Evolutionary conservation across 2,329 filamentous ascomycete genomes (phyloP).

Genomic region (Penicillium sp.): DNA sequence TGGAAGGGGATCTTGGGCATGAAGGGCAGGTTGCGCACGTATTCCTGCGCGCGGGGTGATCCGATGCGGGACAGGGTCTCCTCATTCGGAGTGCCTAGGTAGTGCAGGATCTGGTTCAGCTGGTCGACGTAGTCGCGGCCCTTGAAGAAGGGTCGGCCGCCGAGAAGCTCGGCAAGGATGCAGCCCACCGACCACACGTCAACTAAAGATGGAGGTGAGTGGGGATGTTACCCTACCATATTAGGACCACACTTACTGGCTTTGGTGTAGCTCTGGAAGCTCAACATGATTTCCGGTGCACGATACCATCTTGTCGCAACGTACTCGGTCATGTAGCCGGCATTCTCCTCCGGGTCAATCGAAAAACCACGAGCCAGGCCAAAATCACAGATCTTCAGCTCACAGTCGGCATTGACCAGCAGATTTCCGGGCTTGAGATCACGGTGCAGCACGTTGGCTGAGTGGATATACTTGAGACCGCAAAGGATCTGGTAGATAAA

Average conservation of each 20-base stretch:
- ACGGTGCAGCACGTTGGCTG: constrained; percentile 93
- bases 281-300: constrained; percentile 98
- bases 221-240: not conserved
- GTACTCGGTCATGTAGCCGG: constrained; percentile 99
- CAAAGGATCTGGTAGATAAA: constrained; percentile 99
- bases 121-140: constrained; percentile 98
- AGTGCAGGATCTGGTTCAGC: constrained; percentile 98
- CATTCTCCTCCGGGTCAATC: constrained; percentile 95
- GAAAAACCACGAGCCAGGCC: constrained; percentile 95
- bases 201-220: constrained; percentile 54
- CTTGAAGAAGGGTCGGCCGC: constrained; percentile 97
- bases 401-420: constrained; percentile 97
- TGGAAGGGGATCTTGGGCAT: constrained; percentile 94
- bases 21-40: constrained; percentile 90
- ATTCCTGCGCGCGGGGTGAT: constrained; percentile 92
- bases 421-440: constrained; percentile 97
- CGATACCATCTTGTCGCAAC: constrained; percentile 98
- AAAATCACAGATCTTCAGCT: constrained; percentile 99
- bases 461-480: constrained; percentile 98
- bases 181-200: constrained; percentile 99
- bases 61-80: constrained; percentile 92
- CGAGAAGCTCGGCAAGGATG: constrained; percentile 92
- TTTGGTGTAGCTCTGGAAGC: constrained; percentile 99
- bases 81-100: constrained; percentile 93
- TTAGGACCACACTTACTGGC: constrained; percentile 69